These are phyloP conservation scores for Solanum acaule DNA, from an alignment of 257 asterid genomes.

Conservation along the genomic window DNA sequence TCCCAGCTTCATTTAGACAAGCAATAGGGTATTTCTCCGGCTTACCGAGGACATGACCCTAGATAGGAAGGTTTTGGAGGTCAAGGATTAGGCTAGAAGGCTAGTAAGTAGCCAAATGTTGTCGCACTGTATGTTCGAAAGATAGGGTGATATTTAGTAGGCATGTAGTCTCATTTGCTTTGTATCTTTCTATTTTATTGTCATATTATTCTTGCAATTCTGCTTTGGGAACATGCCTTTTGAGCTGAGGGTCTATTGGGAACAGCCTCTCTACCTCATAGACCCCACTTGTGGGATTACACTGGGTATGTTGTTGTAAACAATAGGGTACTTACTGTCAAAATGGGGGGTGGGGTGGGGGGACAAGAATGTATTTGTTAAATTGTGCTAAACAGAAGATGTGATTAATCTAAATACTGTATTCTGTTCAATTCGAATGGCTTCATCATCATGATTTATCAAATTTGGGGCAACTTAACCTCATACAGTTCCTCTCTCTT, in stretches of 20 bases:
- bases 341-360: not conserved
- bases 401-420: not conserved
- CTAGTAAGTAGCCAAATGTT: not conserved
- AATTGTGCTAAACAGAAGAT: not conserved
- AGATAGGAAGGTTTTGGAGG: not conserved
- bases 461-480: too few relatives aligned
- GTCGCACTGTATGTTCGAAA: not conserved
- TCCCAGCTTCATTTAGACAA: not conserved
- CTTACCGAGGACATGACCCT: not conserved
- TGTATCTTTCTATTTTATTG: not conserved
- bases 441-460: not conserved
- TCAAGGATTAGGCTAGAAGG: not conserved
- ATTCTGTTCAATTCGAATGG: not conserved
- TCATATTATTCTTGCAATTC: not conserved
- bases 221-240: not conserved
- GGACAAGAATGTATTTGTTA: not conserved
- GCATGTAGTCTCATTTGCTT: not conserved
- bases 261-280: not conserved
- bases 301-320: not conserved
- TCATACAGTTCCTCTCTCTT: too few relatives aligned
- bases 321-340: not conserved
- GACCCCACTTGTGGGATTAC: not conserved
- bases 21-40: not conserved
- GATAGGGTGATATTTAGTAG: not conserved
- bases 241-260: not conserved